Conservation (phyloP, 2,329 filamentous ascomycete genomes). For the Penicillium sp. region DNA sequence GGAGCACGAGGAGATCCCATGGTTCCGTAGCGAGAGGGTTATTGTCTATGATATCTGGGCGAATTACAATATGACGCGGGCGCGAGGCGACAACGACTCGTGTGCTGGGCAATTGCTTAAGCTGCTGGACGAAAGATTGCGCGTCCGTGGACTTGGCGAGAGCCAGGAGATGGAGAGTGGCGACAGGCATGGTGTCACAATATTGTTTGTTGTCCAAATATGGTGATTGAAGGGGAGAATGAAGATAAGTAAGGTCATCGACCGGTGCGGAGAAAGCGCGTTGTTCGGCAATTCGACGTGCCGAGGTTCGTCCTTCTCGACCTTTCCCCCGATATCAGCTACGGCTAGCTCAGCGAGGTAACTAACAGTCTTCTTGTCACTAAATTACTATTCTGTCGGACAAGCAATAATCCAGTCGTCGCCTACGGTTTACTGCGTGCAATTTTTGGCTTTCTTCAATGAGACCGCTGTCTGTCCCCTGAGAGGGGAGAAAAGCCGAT, state of each 20-base stretch:
- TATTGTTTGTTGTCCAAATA: not conserved
- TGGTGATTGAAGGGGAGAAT: not conserved
- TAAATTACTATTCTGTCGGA: no score
- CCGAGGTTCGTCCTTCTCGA: no score
- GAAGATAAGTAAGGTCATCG: not conserved
- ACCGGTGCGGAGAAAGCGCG: no score
- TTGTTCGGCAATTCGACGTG: no score
- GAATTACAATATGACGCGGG: constrained; percentile 37
- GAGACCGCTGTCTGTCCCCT: no score
- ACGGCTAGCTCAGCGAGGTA: no score
- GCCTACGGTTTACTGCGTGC: no score
- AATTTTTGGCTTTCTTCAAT: no score
- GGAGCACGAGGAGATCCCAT: constrained; percentile 40
- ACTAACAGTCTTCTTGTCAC: no score
- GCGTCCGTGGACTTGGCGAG: constrained; percentile 25
- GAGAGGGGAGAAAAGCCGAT: no score
- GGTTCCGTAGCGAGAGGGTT: constrained; percentile 25
- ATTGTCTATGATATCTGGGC: constrained; percentile 32
- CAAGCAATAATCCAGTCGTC: no score
- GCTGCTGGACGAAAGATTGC: constrained; percentile 27
- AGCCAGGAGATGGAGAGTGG: constrained; percentile 36
- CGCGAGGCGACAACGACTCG: constrained; percentile 36
- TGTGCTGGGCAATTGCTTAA: constrained; percentile 24
- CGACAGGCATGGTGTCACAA: constrained; percentile 31
- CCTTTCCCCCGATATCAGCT: no score